A percentile compares a stretch with the other conserved stretches of the same genome.
Conservation (phyloP, 805 yeast genomes). For the Hanseniaspora lindneri region DNA sequence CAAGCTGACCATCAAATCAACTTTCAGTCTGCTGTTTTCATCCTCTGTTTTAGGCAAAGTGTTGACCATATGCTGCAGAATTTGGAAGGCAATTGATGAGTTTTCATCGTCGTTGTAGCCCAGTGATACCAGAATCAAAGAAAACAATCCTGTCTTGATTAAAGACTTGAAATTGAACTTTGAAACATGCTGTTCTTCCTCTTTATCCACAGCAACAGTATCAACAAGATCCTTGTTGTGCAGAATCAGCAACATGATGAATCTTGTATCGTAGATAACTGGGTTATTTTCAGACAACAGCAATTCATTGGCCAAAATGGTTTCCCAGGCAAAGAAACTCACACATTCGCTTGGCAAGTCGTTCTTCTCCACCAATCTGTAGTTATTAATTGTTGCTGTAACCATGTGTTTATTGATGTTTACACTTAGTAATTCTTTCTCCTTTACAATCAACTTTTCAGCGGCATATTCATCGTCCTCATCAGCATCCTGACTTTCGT, state of each 20-base stretch:
- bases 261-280: constrained; percentile 53
- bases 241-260: constrained; percentile 47
- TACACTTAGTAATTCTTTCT: constrained; percentile 39
- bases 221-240: constrained; percentile 54
- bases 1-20: constrained; percentile 43
- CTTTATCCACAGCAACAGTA: constrained; percentile 23
- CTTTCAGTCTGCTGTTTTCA: constrained; percentile 38
- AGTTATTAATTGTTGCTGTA: constrained; percentile 36
- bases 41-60: constrained; percentile 28
- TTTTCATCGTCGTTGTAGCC: constrained; percentile 31
- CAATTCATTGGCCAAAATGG: constrained; percentile 24
- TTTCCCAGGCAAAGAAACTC: constrained; percentile 26
- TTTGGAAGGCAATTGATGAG: constrained; percentile 31
- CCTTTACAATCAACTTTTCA: constrained; percentile 36
- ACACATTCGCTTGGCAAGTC: constrained; percentile 22
- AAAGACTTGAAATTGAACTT: constrained; percentile 44
- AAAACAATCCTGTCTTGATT: constrained; percentile 45
- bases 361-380: constrained; percentile 23
- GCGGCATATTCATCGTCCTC: constrained; percentile 30
- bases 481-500: constrained; percentile 35
- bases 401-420: constrained; percentile 41
- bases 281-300: constrained; percentile 21
- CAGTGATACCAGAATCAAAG: constrained; percentile 36
- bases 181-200: constrained; percentile 22
- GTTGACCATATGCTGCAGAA: constrained; percentile 37